phyloP scores from a whole-genome alignment of 2,329 filamentous ascomycete genomes.

The Fusarium ambrosium region DNA sequence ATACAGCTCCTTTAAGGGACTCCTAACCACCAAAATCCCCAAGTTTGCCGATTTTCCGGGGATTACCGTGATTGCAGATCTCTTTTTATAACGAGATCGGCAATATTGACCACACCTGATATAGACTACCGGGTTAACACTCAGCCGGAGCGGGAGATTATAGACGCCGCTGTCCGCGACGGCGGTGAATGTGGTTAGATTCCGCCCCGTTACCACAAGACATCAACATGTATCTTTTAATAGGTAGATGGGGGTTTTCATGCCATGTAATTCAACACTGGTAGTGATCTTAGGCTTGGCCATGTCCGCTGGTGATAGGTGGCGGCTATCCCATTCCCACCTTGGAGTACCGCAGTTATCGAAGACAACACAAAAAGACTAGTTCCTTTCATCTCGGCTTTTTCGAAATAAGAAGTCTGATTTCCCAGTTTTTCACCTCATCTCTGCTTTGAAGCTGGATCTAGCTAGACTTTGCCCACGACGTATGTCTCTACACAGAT shows the following conservation, averaged over 20 bases:
- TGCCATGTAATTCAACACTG: neutral
- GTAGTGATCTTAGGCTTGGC: neutral
- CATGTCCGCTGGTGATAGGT: neutral
- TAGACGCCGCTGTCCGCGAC: neutral
- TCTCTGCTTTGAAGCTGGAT: too few relatives aligned
- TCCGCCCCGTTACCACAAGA: neutral
- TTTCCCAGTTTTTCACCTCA: too few relatives aligned
- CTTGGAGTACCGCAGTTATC: too few relatives aligned
- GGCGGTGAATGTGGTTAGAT: neutral
- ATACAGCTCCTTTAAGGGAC: neutral
- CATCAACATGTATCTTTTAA: neutral
- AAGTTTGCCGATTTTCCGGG: neutral
- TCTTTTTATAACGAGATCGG: too few relatives aligned
- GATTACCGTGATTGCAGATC: neutral
- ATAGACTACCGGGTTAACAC: neutral
- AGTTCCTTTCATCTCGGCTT: too few relatives aligned
- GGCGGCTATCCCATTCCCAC: too few relatives aligned
- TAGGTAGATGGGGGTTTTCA: neutral
- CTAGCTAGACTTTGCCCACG: too few relatives aligned
- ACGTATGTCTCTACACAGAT: too few relatives aligned
- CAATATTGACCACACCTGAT: too few relatives aligned
- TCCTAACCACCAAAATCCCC: neutral
- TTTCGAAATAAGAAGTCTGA: too few relatives aligned
- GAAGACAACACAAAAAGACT: too few relatives aligned
- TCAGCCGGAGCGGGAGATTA: neutral